Conservation (phyloP, 176 grass and related monocot species). For the Triticum timopheevii region DNA sequence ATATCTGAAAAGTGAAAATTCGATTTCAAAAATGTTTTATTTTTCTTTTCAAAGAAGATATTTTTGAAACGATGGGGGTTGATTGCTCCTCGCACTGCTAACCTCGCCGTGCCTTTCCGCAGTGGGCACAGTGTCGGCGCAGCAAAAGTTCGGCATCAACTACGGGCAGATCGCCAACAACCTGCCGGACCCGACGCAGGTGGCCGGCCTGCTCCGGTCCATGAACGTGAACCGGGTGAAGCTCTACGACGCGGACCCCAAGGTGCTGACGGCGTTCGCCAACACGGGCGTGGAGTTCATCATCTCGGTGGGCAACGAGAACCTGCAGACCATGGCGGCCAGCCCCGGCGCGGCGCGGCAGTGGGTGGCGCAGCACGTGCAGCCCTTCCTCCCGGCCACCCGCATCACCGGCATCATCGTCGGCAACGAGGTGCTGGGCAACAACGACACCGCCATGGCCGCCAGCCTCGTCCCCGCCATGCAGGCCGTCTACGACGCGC, state of each 20-base stretch:
- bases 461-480: conserved; percentile 71
- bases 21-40: not conserved
- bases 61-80: not conserved
- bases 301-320: conserved; percentile 69
- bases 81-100: not conserved
- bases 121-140: conserved; percentile 37
- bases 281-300: conserved; percentile 77
- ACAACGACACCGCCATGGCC: conserved; percentile 40
- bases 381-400: conserved; percentile 66
- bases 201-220: conserved; percentile 55
- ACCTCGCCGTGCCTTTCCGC: conserved; percentile 7
- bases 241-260: conserved; percentile 74
- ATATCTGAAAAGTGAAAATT: conserved; percentile 31
- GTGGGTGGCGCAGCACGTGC: conserved; percentile 68
- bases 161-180: conserved; percentile 86
- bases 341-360: conserved; percentile 43
- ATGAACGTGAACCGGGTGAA: conserved; percentile 76
- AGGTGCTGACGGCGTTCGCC: conserved; percentile 62
- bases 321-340: conserved; percentile 44
- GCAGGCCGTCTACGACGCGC: conserved; percentile 56
- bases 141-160: conserved; percentile 73
- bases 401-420: conserved; percentile 78
- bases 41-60: not conserved
- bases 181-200: conserved; percentile 58
- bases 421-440: conserved; percentile 78